These are phyloP conservation scores for Trichoderma citrinoviride DNA, from an alignment of 2,329 filamentous ascomycete genomes.

Conservation along the genomic window DNA sequence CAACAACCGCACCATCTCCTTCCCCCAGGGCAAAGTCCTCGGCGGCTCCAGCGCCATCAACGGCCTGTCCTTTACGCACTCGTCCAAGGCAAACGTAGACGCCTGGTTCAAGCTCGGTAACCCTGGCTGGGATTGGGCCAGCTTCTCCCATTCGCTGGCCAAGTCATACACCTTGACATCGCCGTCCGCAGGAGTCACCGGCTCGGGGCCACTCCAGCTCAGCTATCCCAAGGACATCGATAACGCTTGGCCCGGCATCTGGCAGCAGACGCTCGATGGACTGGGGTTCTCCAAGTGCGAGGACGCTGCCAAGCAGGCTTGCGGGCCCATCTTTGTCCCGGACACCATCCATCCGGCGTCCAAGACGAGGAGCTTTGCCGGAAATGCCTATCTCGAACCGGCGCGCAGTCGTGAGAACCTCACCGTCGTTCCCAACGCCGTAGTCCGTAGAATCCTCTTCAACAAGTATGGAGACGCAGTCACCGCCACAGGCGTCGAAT, in stretches of 20 bases:
- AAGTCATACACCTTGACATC: slow-evolving; percentile 35
- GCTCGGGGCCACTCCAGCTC: slow-evolving; percentile 31
- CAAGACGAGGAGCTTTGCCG: slow-evolving; percentile 36
- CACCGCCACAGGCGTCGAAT: slow-evolving; percentile 27
- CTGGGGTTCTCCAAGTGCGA: neutral
- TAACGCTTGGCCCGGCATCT: slow-evolving; percentile 3
- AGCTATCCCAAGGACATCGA: slow-evolving; percentile 6
- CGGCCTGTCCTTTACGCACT: slow-evolving; percentile 27
- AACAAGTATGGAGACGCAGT: neutral
- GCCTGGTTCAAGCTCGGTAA: slow-evolving; percentile 31
- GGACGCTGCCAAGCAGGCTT: slow-evolving; percentile 32
- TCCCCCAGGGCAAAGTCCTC: slow-evolving; percentile 27
- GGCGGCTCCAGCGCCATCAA: slow-evolving; percentile 35
- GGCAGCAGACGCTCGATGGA: neutral
- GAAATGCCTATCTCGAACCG: slow-evolving; percentile 34
- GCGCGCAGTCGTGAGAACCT: slow-evolving; percentile 35
- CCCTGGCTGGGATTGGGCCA: slow-evolving; percentile 29
- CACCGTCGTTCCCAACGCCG: slow-evolving; percentile 34
- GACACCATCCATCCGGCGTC: slow-evolving; percentile 33
- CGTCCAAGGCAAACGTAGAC: slow-evolving; percentile 23
- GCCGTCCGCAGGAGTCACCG: slow-evolving; percentile 25
- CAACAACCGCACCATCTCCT: slow-evolving; percentile 24
- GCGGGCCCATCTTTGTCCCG: slow-evolving; percentile 35
- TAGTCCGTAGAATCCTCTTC: slow-evolving; percentile 36
- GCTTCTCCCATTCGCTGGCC: slow-evolving; percentile 29